Evolutionary conservation across 176 grass and related monocot species (phyloP).

Genomic region (Avena insularis): DNA sequence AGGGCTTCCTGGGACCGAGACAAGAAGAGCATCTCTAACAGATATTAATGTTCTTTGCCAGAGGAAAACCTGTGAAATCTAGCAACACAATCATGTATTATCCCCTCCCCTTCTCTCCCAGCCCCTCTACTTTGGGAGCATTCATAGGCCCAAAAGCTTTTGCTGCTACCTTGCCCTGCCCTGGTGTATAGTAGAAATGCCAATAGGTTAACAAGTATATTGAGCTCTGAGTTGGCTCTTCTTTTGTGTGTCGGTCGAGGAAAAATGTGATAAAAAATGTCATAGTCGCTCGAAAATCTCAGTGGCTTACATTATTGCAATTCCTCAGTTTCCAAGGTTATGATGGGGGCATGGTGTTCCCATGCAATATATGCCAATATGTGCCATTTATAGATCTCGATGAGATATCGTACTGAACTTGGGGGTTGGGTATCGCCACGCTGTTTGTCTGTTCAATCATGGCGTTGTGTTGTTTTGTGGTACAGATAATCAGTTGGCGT

Average conservation of each 20-base stretch:
- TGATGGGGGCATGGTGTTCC: not conserved
- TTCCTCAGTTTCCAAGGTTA: not conserved
- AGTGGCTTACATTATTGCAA: not conserved
- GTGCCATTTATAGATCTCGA: conserved; percentile 38
- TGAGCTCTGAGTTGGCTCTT: conserved; percentile 35
- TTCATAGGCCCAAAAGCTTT: conserved; percentile 48
- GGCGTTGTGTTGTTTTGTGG: conserved; percentile 15
- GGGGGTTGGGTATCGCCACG: not conserved
- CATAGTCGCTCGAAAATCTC: not conserved
- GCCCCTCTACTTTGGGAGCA: conserved; percentile 32
- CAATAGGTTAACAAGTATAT: conserved; percentile 65
- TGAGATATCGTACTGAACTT: conserved; percentile 3
- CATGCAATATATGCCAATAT: not conserved
- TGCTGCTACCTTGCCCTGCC: conserved; percentile 48
- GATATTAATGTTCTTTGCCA: conserved; percentile 48
- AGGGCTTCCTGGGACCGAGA: conserved; percentile 71
- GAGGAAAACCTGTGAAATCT: conserved; percentile 7
- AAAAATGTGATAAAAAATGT: conserved; percentile 30
- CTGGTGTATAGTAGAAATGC: conserved; percentile 64
- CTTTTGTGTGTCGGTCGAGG: conserved; percentile 45
- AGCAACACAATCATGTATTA: conserved; percentile 60
- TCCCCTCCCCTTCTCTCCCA: conserved; percentile 43
- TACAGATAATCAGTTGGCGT: conserved; percentile 32
- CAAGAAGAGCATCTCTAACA: conserved; percentile 63
- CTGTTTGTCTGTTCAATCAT: conserved; percentile 45